A percentile compares a stretch with the other conserved stretches of the same genome.
Conservation (phyloP, 805 yeast genomes). For the Yamadazyma paraphyllophila region DNA sequence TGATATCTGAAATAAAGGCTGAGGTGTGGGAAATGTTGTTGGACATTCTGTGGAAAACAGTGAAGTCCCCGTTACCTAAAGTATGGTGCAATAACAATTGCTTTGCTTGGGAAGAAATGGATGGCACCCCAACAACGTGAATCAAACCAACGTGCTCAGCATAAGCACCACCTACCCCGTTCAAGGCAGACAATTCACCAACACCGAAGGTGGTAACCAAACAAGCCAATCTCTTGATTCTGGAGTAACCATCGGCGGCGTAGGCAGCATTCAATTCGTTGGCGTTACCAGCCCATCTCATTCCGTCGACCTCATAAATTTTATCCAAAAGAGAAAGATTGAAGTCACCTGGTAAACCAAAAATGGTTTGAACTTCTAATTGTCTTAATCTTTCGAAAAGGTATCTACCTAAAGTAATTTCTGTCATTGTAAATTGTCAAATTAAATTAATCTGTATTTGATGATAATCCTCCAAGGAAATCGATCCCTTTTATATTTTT, state of each 20-base stretch:
- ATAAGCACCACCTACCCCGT: constrained; percentile 40
- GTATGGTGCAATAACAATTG: constrained; percentile 45
- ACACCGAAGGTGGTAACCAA: constrained; percentile 42
- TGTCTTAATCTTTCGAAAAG: constrained; percentile 41
- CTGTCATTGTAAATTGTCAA: constrained; percentile 22
- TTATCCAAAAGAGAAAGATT: constrained; percentile 38
- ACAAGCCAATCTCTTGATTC: constrained; percentile 38
- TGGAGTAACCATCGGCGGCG: constrained; percentile 43
- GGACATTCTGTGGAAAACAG: constrained; percentile 41
- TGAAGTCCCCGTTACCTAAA: constrained; percentile 42
- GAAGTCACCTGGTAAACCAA: constrained; percentile 44
- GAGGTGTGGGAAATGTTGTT: constrained; percentile 37
- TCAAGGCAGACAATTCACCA: constrained; percentile 39
- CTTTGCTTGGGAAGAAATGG: constrained; percentile 38
- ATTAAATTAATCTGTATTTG: not conserved
- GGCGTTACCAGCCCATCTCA: constrained; percentile 46
- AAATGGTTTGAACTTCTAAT: constrained; percentile 34
- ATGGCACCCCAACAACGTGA: constrained; percentile 41
- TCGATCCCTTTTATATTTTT: not conserved
- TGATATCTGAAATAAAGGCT: constrained; percentile 34
- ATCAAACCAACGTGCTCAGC: constrained; percentile 42
- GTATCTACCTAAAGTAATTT: constrained; percentile 37
- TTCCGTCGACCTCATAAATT: constrained; percentile 37
- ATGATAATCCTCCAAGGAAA: not conserved
- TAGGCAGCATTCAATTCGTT: constrained; percentile 44